Conservation (phyloP, 768 basidiomycete species). For the Solioccasus polychromus region DNA sequence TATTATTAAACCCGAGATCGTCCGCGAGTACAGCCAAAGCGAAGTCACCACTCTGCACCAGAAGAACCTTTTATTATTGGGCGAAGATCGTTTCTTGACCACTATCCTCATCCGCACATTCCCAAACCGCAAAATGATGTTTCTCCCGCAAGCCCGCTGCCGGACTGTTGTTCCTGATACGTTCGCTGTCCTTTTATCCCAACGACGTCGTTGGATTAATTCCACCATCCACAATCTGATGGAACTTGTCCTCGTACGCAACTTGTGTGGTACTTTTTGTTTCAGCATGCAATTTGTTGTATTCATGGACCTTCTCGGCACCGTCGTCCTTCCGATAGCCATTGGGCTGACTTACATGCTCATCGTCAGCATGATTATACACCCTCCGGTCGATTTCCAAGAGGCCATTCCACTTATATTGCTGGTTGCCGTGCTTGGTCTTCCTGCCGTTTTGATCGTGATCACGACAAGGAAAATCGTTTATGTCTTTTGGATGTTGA, state of each 20-base stretch:
- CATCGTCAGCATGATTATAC: conserved; percentile 74
- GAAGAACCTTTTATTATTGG: conserved; percentile 93
- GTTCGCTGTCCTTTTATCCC: conserved; percentile 88
- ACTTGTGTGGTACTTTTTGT: conserved; percentile 98
- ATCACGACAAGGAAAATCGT: conserved; percentile 93
- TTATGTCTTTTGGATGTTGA: conserved; percentile 97
- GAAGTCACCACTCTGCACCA: conserved; percentile 94
- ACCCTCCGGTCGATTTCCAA: conserved; percentile 80
- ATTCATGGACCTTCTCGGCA: conserved; percentile 93
- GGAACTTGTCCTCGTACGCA: conserved; percentile 96
- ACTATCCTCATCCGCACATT: conserved; percentile 96
- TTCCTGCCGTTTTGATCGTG: conserved; percentile 89
- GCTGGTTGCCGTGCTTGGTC: conserved; percentile 85
- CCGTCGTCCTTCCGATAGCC: conserved; percentile 90
- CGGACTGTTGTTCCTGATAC: conserved; percentile 96
- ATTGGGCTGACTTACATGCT: conserved; percentile 88
- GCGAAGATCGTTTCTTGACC: conserved; percentile 98
- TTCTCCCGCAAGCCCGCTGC: conserved; percentile 93
- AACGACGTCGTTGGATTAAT: conserved; percentile 99
- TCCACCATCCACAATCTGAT: conserved; percentile 99
- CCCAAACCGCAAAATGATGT: conserved; percentile 99
- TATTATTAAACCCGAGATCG: conserved; percentile 94
- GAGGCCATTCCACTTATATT: conserved; percentile 93
- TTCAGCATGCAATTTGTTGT: conserved; percentile 99
- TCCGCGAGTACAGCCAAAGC: conserved; percentile 94